Evolutionary conservation across 331 rosid genomes (phyloP), one percentile per base, ranked within the genome.

Genomic region (Pyracantha coccinea): DNA sequence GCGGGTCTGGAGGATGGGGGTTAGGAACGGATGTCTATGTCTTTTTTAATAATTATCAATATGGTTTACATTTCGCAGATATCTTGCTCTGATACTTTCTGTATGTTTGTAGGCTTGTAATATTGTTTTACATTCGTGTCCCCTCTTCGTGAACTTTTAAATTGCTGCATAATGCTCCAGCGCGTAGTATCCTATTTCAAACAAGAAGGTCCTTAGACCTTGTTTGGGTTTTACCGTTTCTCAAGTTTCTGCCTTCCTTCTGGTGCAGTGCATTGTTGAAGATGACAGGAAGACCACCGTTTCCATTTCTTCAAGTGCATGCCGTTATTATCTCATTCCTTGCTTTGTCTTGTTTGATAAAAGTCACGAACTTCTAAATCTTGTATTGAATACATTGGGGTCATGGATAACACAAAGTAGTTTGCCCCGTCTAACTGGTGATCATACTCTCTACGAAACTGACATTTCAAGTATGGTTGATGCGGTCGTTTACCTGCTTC

Each of bases 331-430:
- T 81, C 62, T 86, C 50, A 63, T 81, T 28, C 97, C 97, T 73
- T 92, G 96, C 68, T 88, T 85, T 80, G 69, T 86, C 83, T 74
- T 92, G 85, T 90, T 92, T 76, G 89, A 83, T 73, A 88, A 81
- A 71, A 80, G 90, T 86, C 88, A 81, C 78, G 65, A 83, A 79
- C 90, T 90, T 68, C 78, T 86, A 85, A 76, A 70, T 72, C 88
- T 84, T 61, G 90, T 86, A 38, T 77, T 90, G 85, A 80, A 75
- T 86, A 77, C 70, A 21, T 83, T 92, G 91, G 85, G 83, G 33
- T 84, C 89, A 31, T 60, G 86, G 69, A 68, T 89, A 73, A 72
- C 75, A 4, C 79, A 70, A 25, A 65, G 74, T 81, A 57, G 84
- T 74, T 74, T 73, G 31, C 45, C 63, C 4, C 66, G 10, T 1